Evolutionary conservation across 495 filamentous ascomycete genomes (phyloP).

Genomic region (Hyaloscypha bicolor): DNA sequence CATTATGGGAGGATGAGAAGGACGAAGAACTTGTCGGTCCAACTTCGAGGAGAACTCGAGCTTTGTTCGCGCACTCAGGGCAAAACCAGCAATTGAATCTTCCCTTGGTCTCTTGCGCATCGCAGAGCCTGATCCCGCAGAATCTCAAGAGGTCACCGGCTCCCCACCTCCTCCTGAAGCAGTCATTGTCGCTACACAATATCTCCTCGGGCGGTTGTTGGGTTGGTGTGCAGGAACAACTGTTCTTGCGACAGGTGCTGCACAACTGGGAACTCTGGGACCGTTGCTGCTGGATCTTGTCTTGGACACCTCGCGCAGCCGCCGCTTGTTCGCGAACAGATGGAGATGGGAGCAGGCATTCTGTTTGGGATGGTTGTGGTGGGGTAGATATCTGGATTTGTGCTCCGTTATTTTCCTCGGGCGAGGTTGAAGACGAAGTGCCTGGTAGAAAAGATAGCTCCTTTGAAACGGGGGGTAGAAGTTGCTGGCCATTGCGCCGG

Average conservation of each 20-base stretch:
- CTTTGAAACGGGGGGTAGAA: background rate
- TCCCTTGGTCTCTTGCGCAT: background rate
- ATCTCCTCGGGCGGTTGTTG: background rate
- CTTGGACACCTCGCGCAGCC: background rate
- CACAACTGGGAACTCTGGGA: background rate
- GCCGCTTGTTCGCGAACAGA: background rate
- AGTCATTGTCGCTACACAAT: slow-evolving; percentile 1
- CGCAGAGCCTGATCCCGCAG: background rate
- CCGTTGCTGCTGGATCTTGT: background rate
- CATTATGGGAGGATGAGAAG: background rate
- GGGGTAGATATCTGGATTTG: background rate
- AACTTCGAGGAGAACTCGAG: background rate
- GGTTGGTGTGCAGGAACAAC: background rate
- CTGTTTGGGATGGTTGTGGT: background rate
- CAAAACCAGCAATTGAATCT: background rate
- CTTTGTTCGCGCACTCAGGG: background rate
- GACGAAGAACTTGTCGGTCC: background rate
- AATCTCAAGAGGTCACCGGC: background rate
- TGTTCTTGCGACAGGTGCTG: background rate
- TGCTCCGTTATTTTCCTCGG: background rate
- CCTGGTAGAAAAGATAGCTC: background rate
- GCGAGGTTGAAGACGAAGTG: background rate
- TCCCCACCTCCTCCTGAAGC: background rate
- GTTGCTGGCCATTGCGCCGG: background rate
- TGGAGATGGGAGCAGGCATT: background rate